phyloP scores from a whole-genome alignment of 1,284 basidiomycete genomes.

The Tilletia indica region DNA sequence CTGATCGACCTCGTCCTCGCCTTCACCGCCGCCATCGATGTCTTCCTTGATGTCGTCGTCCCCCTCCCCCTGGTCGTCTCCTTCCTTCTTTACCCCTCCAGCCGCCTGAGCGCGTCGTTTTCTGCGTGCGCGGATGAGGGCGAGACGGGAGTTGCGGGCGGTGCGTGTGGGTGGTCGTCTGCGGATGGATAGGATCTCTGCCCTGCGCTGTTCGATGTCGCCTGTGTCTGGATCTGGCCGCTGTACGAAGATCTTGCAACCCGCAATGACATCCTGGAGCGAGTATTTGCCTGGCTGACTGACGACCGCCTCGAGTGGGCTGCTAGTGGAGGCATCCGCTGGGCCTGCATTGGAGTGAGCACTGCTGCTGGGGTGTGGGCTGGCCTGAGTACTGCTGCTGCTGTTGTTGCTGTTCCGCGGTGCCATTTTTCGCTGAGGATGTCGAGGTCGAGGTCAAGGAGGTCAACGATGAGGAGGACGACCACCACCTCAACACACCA shows the following conservation, averaged over 20 bases:
- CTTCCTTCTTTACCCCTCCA: conserved; percentile 34
- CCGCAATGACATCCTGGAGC: conserved; percentile 41
- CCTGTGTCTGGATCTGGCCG: conserved; percentile 47
- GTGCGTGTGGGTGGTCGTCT: conserved; percentile 24
- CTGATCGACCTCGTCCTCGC: not conserved
- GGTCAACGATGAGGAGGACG: not conserved
- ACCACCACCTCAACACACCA: not conserved
- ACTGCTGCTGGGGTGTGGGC: not conserved
- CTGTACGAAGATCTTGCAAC: conserved; percentile 51
- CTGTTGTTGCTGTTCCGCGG: not conserved
- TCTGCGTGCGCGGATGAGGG: not conserved
- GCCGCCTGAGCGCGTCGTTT: conserved; percentile 28
- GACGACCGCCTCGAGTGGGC: not conserved
- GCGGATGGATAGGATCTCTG: conserved; percentile 52
- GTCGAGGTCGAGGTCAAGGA: not conserved
- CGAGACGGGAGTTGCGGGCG: not conserved
- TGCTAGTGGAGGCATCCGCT: not conserved
- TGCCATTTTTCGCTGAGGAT: no score
- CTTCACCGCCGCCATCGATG: not conserved
- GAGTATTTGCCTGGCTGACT: conserved; percentile 40
- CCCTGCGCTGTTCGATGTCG: conserved; percentile 50
- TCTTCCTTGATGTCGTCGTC: not conserved
- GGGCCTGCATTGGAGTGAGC: not conserved
- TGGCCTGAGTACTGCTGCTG: not conserved
- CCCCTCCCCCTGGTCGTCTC: not conserved